Conservation (phyloP, 2,329 filamentous ascomycete genomes). For the Bipolaris victoriae region DNA sequence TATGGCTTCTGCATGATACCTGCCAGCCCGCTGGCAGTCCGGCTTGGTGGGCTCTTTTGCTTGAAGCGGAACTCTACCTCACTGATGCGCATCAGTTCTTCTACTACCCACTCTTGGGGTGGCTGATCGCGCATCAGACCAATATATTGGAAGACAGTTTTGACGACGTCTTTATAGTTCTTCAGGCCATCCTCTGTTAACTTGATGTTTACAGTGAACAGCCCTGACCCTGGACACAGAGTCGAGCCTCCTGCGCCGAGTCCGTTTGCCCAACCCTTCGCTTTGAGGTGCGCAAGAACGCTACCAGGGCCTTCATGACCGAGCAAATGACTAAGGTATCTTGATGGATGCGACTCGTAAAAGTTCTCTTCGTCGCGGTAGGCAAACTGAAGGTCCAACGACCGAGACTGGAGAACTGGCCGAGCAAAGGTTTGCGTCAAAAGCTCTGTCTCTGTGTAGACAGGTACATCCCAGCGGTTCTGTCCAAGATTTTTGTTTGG, state of each 20-base stretch:
- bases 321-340: constrained; percentile 86
- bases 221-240: constrained; percentile 78
- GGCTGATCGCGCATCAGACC: constrained; percentile 79
- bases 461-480: constrained; percentile 70
- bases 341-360: constrained; percentile 80
- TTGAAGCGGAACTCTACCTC: constrained; percentile 96
- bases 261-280: constrained; percentile 86
- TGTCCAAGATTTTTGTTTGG: constrained; percentile 79
- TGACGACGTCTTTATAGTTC: constrained; percentile 80
- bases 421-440: constrained; percentile 81
- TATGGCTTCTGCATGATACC: constrained; percentile 90
- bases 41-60: constrained; percentile 87
- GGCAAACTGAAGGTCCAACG: constrained; percentile 80
- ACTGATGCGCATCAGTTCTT: constrained; percentile 87
- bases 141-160: constrained; percentile 89
- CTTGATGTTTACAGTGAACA: constrained; percentile 80
- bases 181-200: constrained; percentile 85
- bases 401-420: constrained; percentile 86
- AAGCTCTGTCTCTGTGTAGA: constrained; percentile 66
- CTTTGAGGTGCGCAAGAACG: constrained; percentile 87
- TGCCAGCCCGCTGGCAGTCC: constrained; percentile 84
- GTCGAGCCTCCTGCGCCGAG: constrained; percentile 77
- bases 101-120: constrained; percentile 90
- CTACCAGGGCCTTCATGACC: constrained; percentile 93
- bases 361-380: constrained; percentile 83